Conservation (phyloP, 2,329 filamentous ascomycete species). For the Thyridium curvatum region DNA sequence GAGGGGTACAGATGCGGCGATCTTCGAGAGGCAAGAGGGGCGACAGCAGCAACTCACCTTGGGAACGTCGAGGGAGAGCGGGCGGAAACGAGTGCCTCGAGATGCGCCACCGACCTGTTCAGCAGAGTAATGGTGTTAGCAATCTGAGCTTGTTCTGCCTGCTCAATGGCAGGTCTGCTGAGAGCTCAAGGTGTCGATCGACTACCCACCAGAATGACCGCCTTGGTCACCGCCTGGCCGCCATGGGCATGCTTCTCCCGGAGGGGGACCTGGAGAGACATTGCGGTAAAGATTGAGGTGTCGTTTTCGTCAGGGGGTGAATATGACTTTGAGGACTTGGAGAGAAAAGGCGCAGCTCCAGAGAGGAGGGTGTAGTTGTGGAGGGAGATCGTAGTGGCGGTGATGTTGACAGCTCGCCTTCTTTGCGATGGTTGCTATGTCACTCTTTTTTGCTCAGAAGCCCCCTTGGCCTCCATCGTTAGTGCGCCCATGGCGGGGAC, state of each 20-base stretch:
- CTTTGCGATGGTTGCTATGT: no score
- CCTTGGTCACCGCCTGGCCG: constrained; percentile 68
- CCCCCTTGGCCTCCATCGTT: no score
- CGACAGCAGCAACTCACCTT: constrained; percentile 70
- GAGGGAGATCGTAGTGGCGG: no score
- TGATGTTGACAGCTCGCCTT: no score
- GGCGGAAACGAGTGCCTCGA: constrained; percentile 90
- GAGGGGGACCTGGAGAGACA: constrained; percentile 53
- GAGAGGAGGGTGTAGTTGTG: background rate
- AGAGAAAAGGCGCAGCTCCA: background rate
- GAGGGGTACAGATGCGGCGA: constrained; percentile 2
- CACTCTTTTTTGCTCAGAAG: no score
- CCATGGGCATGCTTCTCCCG: constrained; percentile 39
- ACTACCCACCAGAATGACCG: constrained; percentile 76
- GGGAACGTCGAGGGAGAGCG: constrained; percentile 89
- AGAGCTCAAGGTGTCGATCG: no score
- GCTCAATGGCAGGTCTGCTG: no score
- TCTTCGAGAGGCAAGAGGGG: no score
- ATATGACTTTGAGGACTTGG: no score
- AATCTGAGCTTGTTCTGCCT: background rate
- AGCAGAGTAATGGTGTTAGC: constrained; percentile 4
- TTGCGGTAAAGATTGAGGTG: constrained; percentile 16
- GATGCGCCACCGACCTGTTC: constrained; percentile 86
- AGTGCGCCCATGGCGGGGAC: no score
- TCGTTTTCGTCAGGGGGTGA: background rate